Conservation (phyloP, 2,329 filamentous ascomycete genomes). For the Aspergillus quadricinctus region DNA sequence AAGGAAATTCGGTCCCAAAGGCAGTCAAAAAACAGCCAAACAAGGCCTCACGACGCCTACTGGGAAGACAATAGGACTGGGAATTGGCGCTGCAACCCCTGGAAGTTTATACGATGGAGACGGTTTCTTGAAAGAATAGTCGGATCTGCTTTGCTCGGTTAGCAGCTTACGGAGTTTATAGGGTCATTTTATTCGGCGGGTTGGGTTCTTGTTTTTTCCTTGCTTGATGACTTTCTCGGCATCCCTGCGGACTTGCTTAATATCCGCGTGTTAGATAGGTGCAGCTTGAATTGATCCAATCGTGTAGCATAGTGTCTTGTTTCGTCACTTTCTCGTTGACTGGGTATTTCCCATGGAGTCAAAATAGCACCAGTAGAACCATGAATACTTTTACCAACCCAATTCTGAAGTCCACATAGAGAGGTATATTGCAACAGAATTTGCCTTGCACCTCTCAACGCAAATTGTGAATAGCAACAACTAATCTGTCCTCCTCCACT, state of each 20-base stretch:
- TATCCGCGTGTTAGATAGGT: slow-evolving; percentile 16
- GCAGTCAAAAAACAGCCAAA: slow-evolving; percentile 10
- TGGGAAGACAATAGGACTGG: slow-evolving; percentile 24
- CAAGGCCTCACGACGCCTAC: slow-evolving; percentile 25
- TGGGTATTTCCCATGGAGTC: no score
- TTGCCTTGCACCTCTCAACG: no score
- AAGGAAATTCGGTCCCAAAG: neutral
- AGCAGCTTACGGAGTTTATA: neutral
- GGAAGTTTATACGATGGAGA: slow-evolving; percentile 45
- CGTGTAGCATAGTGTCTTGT: neutral
- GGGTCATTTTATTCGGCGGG: neutral
- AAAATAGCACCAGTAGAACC: no score
- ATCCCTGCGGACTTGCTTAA: slow-evolving; percentile 6
- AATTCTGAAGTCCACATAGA: no score
- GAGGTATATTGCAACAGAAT: no score
- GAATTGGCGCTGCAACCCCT: slow-evolving; percentile 35
- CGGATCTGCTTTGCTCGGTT: slow-evolving; percentile 4
- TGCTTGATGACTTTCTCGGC: neutral
- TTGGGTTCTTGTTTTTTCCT: slow-evolving; percentile 3
- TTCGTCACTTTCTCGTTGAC: neutral
- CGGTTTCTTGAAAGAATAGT: slow-evolving; percentile 34
- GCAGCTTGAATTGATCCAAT: slow-evolving; percentile 11
- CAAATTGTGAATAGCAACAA: neutral
- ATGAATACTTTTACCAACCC: no score
- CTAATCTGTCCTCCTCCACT: slow-evolving; percentile 51